phyloP scores from a whole-genome alignment of 805 yeast species.

The Geotrichum ghanense region DNA sequence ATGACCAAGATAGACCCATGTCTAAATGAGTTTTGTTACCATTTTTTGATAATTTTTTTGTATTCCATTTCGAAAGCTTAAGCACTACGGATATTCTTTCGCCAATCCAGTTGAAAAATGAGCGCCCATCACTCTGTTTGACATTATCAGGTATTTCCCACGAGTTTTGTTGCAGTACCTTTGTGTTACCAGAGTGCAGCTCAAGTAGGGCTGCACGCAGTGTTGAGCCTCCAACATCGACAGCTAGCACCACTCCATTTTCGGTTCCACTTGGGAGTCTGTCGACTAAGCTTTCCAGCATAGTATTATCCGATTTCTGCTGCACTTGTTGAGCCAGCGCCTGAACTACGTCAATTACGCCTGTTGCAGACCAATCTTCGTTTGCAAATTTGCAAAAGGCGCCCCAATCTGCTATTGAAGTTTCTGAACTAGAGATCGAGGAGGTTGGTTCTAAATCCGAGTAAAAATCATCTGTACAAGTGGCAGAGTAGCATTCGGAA shows the following conservation, averaged over 20 bases:
- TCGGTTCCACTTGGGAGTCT: slow-evolving; percentile 71
- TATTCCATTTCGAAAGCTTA: not conserved
- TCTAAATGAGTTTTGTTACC: slow-evolving; percentile 6
- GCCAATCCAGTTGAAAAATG: slow-evolving; percentile 25
- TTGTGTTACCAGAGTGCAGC: slow-evolving; percentile 27
- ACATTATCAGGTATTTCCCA: slow-evolving; percentile 16
- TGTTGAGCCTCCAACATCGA: slow-evolving; percentile 87
- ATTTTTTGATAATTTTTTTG: no score
- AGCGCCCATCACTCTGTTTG: slow-evolving; percentile 19
- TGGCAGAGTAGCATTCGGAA: no score
- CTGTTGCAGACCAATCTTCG: not conserved
- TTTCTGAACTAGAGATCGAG: not conserved
- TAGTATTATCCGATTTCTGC: slow-evolving; percentile 20
- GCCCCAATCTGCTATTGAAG: not conserved
- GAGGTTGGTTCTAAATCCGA: not conserved
- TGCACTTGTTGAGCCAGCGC: slow-evolving; percentile 8
- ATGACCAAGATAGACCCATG: slow-evolving; percentile 26
- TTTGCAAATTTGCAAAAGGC: not conserved
- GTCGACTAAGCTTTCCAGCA: slow-evolving; percentile 80
- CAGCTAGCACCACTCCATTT: slow-evolving; percentile 63
- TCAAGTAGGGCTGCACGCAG: slow-evolving; percentile 79
- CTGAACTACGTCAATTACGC: slow-evolving; percentile 7
- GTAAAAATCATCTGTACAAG: not conserved
- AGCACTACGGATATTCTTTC: slow-evolving; percentile 11
- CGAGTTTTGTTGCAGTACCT: slow-evolving; percentile 11